Percentiles rank a stretch among this genome's conserved stretches.
Evolutionary conservation across 2,329 filamentous ascomycete species (phyloP).

Genomic region (Chrysosporium queenslandicum): DNA sequence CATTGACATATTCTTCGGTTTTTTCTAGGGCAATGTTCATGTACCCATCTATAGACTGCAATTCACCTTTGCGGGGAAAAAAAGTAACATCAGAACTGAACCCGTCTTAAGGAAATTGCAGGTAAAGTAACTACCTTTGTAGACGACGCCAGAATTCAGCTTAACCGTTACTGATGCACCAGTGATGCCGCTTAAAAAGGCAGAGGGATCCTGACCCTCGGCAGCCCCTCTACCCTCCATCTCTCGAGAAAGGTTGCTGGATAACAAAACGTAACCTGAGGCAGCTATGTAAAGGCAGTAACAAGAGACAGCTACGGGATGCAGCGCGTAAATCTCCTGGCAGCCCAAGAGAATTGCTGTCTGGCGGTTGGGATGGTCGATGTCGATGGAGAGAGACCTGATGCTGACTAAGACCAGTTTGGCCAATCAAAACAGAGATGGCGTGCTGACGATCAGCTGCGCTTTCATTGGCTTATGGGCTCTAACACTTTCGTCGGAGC

Average conservation of each 20-base stretch:
- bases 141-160: conserved; percentile 95
- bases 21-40: conserved; percentile 99
- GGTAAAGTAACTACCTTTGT: conserved; percentile 56
- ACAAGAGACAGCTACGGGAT: too few relatives aligned
- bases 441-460: background rate
- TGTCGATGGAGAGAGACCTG: background rate
- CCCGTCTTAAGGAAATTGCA: background rate
- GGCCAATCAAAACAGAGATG: background rate
- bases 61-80: conserved; percentile 69
- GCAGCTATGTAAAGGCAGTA: too few relatives aligned
- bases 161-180: conserved; percentile 91
- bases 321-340: too few relatives aligned
- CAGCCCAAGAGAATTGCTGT: too few relatives aligned
- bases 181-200: conserved; percentile 89
- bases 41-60: conserved; percentile 95
- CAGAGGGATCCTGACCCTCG: conserved; percentile 84
- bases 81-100: background rate
- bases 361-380: background rate
- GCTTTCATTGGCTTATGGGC: background rate
- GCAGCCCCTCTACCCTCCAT: conserved; percentile 66
- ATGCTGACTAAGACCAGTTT: background rate
- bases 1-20: conserved; percentile 83
- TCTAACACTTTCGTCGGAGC: background rate
- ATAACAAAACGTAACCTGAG: too few relatives aligned
- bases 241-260: conserved; percentile 14